phyloP scores from a whole-genome alignment of 768 basidiomycete genomes.

The Lactifluus subvellereus region DNA sequence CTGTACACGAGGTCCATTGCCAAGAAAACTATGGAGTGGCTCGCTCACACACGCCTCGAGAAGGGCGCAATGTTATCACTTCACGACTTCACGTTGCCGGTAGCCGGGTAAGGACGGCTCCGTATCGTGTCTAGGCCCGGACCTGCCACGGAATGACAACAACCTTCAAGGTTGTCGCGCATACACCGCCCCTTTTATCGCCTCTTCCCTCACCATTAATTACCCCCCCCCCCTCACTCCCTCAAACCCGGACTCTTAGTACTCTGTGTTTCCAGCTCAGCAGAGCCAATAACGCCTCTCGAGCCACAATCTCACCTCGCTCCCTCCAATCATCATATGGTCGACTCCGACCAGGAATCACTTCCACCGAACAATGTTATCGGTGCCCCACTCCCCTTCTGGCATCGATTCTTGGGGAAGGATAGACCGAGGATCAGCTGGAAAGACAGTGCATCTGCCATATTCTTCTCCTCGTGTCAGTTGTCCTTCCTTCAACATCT shows the following conservation, averaged over 20 bases:
- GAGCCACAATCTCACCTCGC: not conserved
- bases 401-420: slow-evolving; percentile 19
- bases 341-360: not conserved
- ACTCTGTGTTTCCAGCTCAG: not conserved
- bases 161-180: not conserved
- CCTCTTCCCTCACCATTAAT: not conserved
- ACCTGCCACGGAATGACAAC: not conserved
- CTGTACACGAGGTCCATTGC: not conserved
- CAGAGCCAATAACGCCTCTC: not conserved
- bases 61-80: not conserved
- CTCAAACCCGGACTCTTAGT: not conserved
- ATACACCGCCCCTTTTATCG: not conserved
- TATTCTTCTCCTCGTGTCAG: slow-evolving; percentile 18
- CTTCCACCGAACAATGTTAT: not conserved
- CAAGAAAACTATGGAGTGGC: not conserved
- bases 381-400: not conserved
- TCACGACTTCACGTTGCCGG: not conserved
- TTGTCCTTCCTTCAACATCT: not conserved
- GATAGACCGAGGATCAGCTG: slow-evolving; percentile 12
- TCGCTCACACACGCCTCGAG: not conserved
- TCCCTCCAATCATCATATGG: not conserved
- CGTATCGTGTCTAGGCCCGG: not conserved
- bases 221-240: not conserved
- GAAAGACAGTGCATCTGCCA: slow-evolving; percentile 12
- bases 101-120: not conserved